These are phyloP conservation scores for Skeletonema grethae DNA, from an alignment of 108 stramenopile species.

Conservation along the genomic window DNA sequence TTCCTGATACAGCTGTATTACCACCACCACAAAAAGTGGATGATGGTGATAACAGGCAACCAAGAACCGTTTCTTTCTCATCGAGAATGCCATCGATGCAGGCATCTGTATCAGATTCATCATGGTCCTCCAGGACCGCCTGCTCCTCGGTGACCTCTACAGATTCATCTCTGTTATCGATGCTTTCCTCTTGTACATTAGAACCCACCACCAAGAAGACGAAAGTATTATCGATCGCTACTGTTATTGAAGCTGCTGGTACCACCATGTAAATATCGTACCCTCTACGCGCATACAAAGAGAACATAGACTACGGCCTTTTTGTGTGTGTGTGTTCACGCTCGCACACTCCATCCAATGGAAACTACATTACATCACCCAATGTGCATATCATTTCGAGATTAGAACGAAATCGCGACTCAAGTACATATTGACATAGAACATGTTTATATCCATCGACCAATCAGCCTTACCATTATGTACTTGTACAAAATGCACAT, in stretches of 20 bases:
- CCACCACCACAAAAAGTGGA: background rate
- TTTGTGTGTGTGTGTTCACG: background rate
- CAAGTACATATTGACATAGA: background rate
- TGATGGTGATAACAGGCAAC: background rate
- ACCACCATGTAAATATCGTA: background rate
- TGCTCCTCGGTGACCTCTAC: background rate
- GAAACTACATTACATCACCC: background rate
- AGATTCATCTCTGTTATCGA: constrained; percentile 1
- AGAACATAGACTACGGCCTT: background rate
- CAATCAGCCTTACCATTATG: no score
- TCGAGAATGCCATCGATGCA: background rate
- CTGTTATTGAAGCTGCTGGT: background rate
- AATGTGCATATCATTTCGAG: background rate
- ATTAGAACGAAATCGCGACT: background rate
- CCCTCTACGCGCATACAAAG: background rate
- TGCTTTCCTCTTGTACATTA: constrained; percentile 6
- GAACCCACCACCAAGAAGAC: constrained; percentile 1
- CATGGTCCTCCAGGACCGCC: background rate
- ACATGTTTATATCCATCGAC: background rate
- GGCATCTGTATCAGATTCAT: constrained; percentile 3
- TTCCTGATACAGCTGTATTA: background rate
- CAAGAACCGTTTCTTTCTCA: constrained; percentile 1
- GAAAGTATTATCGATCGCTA: background rate
- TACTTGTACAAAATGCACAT: constrained; percentile 1
- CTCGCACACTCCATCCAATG: background rate